Evolutionary conservation across 192 early-diverging fungal species (phyloP).

Genomic region (Rhizoclosmatium sp.): DNA sequence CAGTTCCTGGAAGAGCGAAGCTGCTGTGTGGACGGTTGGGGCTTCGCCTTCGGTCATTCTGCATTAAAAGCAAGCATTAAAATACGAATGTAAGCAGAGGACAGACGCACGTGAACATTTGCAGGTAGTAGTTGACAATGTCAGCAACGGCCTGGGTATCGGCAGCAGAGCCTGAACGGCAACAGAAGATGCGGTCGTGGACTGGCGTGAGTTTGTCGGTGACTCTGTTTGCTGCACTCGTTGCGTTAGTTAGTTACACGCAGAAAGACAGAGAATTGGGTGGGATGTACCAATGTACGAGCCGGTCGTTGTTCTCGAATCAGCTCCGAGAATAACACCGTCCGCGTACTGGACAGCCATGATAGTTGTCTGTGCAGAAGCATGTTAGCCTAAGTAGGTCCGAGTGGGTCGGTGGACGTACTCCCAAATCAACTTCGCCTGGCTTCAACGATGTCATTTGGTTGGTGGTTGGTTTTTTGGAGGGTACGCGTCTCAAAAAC

Average conservation of each 20-base stretch:
- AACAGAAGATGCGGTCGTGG: constrained; percentile 96
- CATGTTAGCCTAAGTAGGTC: too few relatives aligned
- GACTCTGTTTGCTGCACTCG: constrained; percentile 81
- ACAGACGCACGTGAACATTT: constrained; percentile 82
- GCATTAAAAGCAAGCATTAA: constrained; percentile 15
- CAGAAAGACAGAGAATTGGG: not conserved
- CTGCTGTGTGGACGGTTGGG: constrained; percentile 87
- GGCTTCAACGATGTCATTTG: constrained; percentile 70
- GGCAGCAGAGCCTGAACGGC: constrained; percentile 96
- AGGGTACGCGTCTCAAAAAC: too few relatives aligned
- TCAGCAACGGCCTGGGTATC: constrained; percentile 99
- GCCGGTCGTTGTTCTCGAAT: constrained; percentile 95
- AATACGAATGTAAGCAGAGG: not conserved
- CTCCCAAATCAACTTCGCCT: constrained; percentile 95
- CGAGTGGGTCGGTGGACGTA: constrained; percentile 51
- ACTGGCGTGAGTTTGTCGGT: constrained; percentile 98
- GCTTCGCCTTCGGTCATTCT: constrained; percentile 84
- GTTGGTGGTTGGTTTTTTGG: constrained; percentile 21
- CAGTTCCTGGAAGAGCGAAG: constrained; percentile 91
- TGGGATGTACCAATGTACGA: constrained; percentile 79
- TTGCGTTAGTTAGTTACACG: not conserved
- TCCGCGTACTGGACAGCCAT: constrained; percentile 92
- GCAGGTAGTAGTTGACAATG: constrained; percentile 95
- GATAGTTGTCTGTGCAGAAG: constrained; percentile 81
- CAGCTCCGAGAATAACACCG: constrained; percentile 96